These are phyloP conservation scores for Penicillium nucicola DNA, from an alignment of 495 filamentous ascomycete genomes.

Conservation along the genomic window DNA sequence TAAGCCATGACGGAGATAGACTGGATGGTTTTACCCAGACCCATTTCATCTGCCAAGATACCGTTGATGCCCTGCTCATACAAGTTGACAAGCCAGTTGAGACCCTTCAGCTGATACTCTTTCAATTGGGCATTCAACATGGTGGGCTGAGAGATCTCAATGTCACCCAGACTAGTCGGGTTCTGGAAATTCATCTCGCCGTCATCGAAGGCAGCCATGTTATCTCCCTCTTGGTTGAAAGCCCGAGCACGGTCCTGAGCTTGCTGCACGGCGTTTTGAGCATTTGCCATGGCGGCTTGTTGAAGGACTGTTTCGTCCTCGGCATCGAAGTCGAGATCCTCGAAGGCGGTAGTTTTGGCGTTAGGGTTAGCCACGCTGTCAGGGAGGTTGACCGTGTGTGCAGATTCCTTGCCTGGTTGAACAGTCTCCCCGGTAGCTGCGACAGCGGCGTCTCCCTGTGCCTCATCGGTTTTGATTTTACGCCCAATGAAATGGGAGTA, in stretches of 20 bases:
- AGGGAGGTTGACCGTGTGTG: constrained; percentile 53
- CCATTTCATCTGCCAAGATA: constrained; percentile 98
- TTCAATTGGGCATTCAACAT: constrained; percentile 93
- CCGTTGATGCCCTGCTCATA: constrained; percentile 99
- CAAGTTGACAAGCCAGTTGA: constrained; percentile 98
- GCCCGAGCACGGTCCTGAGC: constrained; percentile 87
- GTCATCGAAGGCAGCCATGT: constrained; percentile 57
- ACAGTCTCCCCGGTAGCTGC: constrained; percentile 50
- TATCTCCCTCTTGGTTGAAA: constrained; percentile 65
- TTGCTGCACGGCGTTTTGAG: constrained; percentile 92
- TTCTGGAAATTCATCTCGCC: constrained; percentile 99
- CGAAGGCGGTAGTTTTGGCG: constrained; percentile 83
- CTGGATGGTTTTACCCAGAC: constrained; percentile 97
- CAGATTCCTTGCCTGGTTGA: constrained; percentile 40
- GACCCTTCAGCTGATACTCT: constrained; percentile 96
- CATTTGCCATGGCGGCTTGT: constrained; percentile 88
- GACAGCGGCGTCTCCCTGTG: constrained; percentile 75
- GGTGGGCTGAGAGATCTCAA: constrained; percentile 91
- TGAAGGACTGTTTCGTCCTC: constrained; percentile 83
- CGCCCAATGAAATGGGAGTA: constrained; percentile 99
- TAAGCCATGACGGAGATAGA: constrained; percentile 99
- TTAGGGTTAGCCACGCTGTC: constrained; percentile 55
- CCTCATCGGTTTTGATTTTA: constrained; percentile 95
- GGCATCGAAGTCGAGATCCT: constrained; percentile 92
- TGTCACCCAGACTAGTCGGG: constrained; percentile 86